Percentiles rank a stretch among this genome's conserved stretches.
Evolutionary conservation across 2,329 filamentous ascomycete species (phyloP).

Genomic region (Verticillium alfalfae): DNA sequence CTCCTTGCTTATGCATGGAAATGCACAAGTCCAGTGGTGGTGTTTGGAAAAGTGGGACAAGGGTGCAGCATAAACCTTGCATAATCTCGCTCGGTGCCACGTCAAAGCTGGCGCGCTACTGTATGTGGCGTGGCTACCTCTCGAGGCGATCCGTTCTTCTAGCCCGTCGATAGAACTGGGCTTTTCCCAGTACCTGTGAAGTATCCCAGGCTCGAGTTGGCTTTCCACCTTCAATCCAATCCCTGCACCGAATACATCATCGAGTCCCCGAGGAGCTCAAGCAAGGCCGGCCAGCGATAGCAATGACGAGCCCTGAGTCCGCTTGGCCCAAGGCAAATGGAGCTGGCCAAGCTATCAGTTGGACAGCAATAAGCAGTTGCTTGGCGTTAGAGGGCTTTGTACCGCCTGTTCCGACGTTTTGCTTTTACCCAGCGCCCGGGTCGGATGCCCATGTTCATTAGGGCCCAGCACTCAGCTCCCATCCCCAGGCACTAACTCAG

Average conservation of each 20-base stretch:
- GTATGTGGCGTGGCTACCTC: not conserved
- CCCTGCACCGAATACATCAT: not conserved
- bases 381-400: not conserved
- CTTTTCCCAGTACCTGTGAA: not conserved
- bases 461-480: not conserved
- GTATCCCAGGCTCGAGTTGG: not conserved
- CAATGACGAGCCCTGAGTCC: not conserved
- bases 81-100: not conserved
- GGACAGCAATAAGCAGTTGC: not conserved
- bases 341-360: not conserved
- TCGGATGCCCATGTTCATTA: not conserved
- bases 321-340: not conserved
- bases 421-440: not conserved
- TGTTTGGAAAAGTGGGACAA: not conserved
- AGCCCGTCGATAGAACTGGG: not conserved
- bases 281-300: not conserved
- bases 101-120: not conserved
- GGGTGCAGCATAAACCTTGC: not conserved
- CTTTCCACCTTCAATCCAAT: not conserved
- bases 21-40: not conserved
- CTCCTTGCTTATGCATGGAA: not conserved
- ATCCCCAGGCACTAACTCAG: not conserved
- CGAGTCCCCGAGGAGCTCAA: not conserved
- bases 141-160: not conserved
- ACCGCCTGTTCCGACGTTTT: not conserved